These are phyloP conservation scores for Meira miltonrushii DNA, from an alignment of 1,284 basidiomycete genomes.

Conservation along the genomic window DNA sequence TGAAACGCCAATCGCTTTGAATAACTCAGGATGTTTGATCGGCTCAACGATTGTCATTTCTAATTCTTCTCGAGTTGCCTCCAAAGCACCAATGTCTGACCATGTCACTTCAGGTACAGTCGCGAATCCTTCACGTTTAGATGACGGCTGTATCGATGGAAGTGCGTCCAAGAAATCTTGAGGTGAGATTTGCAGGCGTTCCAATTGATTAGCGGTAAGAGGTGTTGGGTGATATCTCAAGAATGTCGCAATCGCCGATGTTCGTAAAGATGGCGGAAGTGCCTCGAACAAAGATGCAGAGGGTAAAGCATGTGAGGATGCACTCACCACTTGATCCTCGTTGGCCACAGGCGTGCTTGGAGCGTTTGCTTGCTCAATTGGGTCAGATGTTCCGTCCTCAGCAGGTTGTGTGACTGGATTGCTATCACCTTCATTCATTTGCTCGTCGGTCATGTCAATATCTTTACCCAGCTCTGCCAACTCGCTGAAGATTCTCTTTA, in stretches of 20 bases:
- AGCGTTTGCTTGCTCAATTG: neutral
- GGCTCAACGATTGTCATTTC: constrained; percentile 97
- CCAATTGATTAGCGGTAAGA: constrained; percentile 70
- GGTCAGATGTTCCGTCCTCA: neutral
- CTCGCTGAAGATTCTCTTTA: constrained; percentile 87
- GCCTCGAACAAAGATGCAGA: constrained; percentile 31
- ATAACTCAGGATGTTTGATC: constrained; percentile 81
- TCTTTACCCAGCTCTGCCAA: constrained; percentile 52
- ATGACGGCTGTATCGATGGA: constrained; percentile 82
- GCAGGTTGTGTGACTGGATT: neutral
- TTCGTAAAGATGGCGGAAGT: constrained; percentile 53
- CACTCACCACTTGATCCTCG: neutral
- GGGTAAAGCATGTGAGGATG: neutral
- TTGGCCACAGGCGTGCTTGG: neutral
- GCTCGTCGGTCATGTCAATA: constrained; percentile 28
- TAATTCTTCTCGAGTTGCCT: constrained; percentile 77
- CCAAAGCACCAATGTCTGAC: constrained; percentile 89
- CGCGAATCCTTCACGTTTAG: constrained; percentile 94
- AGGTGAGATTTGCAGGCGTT: constrained; percentile 71
- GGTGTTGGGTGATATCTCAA: constrained; percentile 76
- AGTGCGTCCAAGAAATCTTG: constrained; percentile 68
- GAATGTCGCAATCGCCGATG: constrained; percentile 79
- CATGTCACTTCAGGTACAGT: constrained; percentile 93
- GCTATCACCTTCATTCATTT: neutral
- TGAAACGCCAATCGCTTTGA: constrained; percentile 77